Evolutionary conservation across 306 rosid genomes (phyloP).

Genomic region (Ormosia emarginata): DNA sequence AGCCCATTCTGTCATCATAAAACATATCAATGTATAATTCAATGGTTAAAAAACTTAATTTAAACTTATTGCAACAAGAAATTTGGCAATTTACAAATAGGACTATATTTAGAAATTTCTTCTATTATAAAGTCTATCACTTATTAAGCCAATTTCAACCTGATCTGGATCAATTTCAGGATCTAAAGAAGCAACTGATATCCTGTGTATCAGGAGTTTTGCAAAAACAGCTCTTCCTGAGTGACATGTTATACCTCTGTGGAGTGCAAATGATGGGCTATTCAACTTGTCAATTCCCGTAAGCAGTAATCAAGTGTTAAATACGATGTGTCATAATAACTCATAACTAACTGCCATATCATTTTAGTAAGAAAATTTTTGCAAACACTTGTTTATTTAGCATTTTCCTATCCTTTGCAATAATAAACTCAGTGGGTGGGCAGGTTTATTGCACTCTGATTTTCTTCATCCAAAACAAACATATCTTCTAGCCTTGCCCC

Average conservation of each 20-base stretch:
- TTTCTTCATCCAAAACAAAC: background rate
- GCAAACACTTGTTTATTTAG: background rate
- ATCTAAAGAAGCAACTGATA: background rate
- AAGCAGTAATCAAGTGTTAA: background rate
- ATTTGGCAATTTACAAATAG: background rate
- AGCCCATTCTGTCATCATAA: slow-evolving; percentile 52
- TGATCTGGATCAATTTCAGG: background rate
- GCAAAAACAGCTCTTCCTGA: background rate
- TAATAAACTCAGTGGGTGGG: background rate
- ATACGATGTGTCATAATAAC: background rate
- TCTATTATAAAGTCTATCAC: background rate
- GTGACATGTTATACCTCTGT: background rate
- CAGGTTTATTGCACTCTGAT: background rate
- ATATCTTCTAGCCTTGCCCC: background rate
- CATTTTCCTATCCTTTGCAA: background rate
- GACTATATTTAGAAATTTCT: background rate
- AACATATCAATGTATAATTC: background rate
- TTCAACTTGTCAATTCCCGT: background rate
- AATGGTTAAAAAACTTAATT: background rate
- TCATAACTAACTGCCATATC: background rate
- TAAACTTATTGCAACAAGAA: background rate
- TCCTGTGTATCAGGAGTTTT: too few relatives aligned
- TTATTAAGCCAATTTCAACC: background rate
- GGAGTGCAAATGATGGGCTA: background rate
- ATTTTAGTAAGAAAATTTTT: background rate